Conservation (phyloP, 192 early-diverging fungal species). For the Coemansia sp. region DNA sequence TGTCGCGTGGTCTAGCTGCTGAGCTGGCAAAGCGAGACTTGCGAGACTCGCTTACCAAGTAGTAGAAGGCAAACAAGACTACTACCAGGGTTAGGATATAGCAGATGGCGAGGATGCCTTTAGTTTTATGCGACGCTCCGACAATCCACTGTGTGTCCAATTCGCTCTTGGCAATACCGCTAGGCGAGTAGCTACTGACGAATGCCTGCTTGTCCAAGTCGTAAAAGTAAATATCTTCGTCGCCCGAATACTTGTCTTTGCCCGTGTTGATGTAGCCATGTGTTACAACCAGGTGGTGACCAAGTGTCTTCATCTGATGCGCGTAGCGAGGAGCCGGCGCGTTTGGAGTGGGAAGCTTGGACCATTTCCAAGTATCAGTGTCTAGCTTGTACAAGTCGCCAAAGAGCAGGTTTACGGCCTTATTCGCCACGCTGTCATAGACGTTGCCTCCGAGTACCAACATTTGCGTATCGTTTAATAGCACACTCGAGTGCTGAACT, state of each 20-base stretch:
- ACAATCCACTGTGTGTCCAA: constrained; percentile 41
- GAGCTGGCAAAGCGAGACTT: constrained; percentile 6
- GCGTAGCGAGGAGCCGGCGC: constrained; percentile 41
- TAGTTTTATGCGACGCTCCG: constrained; percentile 19
- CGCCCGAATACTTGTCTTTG: constrained; percentile 14
- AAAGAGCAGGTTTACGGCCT: constrained; percentile 28
- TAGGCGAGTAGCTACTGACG: constrained; percentile 40
- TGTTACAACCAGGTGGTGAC: constrained; percentile 41
- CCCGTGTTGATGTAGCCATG: constrained; percentile 29
- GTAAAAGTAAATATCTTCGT: constrained; percentile 47
- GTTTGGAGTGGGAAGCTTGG: constrained; percentile 31
- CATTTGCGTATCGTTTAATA: constrained; percentile 47
- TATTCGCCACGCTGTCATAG: background rate
- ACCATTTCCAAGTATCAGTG: constrained; percentile 38
- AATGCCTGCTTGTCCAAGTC: constrained; percentile 30
- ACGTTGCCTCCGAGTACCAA: constrained; percentile 44
- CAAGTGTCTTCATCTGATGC: constrained; percentile 50
- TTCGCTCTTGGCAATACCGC: constrained; percentile 22
- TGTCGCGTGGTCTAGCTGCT: background rate
- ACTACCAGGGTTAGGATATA: constrained; percentile 27
- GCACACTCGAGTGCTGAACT: constrained; percentile 36
- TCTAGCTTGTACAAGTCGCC: constrained; percentile 43
- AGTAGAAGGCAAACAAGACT: constrained; percentile 29
- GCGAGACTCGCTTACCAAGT: constrained; percentile 18
- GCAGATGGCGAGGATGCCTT: constrained; percentile 21